A percentile compares a stretch with the other conserved stretches of the same genome.
These are phyloP conservation scores for Xylariales sp. DNA, from an alignment of 2,329 filamentous ascomycete genomes.

Conservation along the genomic window DNA sequence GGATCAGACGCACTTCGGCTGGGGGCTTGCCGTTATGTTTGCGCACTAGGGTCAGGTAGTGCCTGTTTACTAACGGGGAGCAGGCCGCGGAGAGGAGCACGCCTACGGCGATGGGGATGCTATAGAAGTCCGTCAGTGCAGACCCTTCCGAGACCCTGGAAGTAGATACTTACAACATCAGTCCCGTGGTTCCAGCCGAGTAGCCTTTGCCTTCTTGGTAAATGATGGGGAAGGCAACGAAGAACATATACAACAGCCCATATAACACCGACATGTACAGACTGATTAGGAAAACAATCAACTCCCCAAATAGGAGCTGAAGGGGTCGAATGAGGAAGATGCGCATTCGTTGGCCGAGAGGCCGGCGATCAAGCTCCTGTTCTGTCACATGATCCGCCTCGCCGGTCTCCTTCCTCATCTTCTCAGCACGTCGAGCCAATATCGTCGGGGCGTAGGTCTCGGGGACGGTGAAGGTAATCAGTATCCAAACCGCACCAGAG, in stretches of 20 bases:
- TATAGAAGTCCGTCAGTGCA: slow-evolving; percentile 6
- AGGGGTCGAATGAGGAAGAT: slow-evolving; percentile 80
- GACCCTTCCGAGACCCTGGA: neutral
- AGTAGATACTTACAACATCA: slow-evolving; percentile 59
- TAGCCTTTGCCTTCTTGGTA: slow-evolving; percentile 79
- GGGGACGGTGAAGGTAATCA: slow-evolving; percentile 84
- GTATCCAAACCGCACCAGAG: slow-evolving; percentile 61
- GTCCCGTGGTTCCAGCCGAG: slow-evolving; percentile 65
- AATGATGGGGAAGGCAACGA: slow-evolving; percentile 64
- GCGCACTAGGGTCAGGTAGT: slow-evolving; percentile 55
- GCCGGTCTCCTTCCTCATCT: slow-evolving; percentile 65
- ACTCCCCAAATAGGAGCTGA: slow-evolving; percentile 77
- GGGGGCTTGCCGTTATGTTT: slow-evolving; percentile 47
- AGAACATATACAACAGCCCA: slow-evolving; percentile 72
- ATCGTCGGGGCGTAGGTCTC: slow-evolving; percentile 85
- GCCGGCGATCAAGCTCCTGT: slow-evolving; percentile 69
- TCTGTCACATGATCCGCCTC: slow-evolving; percentile 69
- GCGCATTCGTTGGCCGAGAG: slow-evolving; percentile 61
- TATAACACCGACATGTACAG: slow-evolving; percentile 84
- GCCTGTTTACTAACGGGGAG: slow-evolving; percentile 71
- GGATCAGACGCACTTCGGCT: slow-evolving; percentile 72
- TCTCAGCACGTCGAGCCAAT: slow-evolving; percentile 64
- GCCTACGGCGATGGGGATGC: slow-evolving; percentile 72
- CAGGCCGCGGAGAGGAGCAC: slow-evolving; percentile 63
- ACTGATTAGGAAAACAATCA: slow-evolving; percentile 79